Base-by-base conservation (phyloP, 2,329 filamentous ascomycete genomes). In the Rhytidhysteron rufulum region DNA sequence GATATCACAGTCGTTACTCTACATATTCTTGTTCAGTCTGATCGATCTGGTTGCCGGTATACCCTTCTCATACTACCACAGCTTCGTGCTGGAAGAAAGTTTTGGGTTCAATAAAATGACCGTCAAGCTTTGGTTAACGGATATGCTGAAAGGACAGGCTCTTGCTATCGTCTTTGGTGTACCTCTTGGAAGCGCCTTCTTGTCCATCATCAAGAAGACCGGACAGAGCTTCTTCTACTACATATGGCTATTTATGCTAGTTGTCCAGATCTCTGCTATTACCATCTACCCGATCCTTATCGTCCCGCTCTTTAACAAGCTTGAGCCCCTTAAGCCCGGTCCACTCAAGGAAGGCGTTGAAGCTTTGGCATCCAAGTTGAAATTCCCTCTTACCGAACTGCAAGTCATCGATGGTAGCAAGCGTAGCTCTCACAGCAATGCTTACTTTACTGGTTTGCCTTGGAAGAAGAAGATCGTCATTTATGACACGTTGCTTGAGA, bases 401-500 rank as follows among this genome's bases (percentile, higher is more conserved):
- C 88, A 95, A 61, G 90, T 97, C 58, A 98, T 98, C 58, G 88
- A 95, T 62, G 88, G 88, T 36, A 90, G 85, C 72, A 91, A 91
- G 74, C 79, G 88, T 54, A 88, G 84, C 61, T 85, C 86, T 18
- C 88, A 95, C 70, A 89, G 85, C 70, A 95, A 95, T 60, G 87
- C 88, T 16, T 95, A 94, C 70, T 98, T 98, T 73, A 96, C 94
- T 57, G 93, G 93, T 45, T 79, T 98, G 41, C 93, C 93, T 31
- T 98, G 91, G 90, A 96, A 96, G 79, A 97, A 97, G 79, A 94
- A 97, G 74, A 98, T 98, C 73, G 93, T 98, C 59, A 94, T 98
- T 62, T 98, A 95, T 65, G 93, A 98, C 64, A 98, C 94, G 4
- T 72, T 98, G 48, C 89, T 98, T 48, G 91, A 96, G 69, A 95